Percentiles rank a stretch among this genome's conserved stretches.
Evolutionary conservation across 2,329 filamentous ascomycete species (phyloP).

Genomic region (Fusarium lateritium): DNA sequence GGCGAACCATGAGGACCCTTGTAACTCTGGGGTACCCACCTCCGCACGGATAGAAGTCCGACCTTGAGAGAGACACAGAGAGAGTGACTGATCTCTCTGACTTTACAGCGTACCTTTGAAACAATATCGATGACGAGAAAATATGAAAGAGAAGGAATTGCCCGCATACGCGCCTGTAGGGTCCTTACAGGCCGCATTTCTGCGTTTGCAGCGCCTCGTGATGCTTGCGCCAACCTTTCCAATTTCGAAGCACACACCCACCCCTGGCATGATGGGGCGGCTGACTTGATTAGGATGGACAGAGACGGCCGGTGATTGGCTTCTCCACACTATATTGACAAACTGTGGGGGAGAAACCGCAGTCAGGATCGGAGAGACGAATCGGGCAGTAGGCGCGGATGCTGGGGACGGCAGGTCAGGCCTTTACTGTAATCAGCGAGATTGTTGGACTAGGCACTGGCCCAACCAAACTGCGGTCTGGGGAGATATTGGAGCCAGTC

Average conservation of each 20-base stretch:
- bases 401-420: conserved; percentile 37
- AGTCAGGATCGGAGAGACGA: conserved; percentile 37
- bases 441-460: conserved; percentile 3
- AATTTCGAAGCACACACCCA: conserved; percentile 21
- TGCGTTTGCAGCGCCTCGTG: conserved; percentile 47
- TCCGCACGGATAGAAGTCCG: conserved; percentile 32
- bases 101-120: neutral
- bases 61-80: neutral
- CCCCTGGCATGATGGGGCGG: conserved; percentile 31
- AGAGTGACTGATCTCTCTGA: too few relatives aligned
- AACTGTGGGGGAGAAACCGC: conserved; percentile 44
- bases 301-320: conserved; percentile 42
- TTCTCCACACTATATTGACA: conserved; percentile 48
- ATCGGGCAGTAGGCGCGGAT: conserved; percentile 37
- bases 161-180: neutral
- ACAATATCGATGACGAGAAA: conserved; percentile 23
- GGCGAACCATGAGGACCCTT: conserved; percentile 38
- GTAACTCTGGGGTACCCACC: conserved; percentile 39
- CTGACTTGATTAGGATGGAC: conserved; percentile 43
- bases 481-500: neutral
- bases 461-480: conserved; percentile 1
- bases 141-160: neutral
- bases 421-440: conserved; percentile 8
- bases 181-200: conserved; percentile 41
- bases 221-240: conserved; percentile 40